Evolutionary conservation across 257 asterid genomes (phyloP).

Genomic region (Gentiana dahurica): DNA sequence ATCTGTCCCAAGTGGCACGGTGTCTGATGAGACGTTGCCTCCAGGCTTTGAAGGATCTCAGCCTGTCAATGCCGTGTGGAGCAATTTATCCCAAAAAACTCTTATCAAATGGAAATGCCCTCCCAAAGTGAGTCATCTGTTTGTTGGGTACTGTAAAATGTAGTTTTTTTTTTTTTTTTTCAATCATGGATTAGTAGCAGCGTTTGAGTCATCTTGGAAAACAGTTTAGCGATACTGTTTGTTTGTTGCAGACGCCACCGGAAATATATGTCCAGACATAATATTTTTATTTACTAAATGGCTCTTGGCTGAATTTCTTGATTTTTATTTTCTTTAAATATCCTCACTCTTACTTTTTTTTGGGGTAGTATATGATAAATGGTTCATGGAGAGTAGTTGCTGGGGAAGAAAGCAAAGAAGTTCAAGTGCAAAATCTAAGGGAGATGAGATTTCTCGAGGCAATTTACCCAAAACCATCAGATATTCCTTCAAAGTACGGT

Average conservation of each 20-base stretch:
- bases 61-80: conserved; percentile 40
- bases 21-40: conserved; percentile 66
- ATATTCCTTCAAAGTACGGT: conserved; percentile 76
- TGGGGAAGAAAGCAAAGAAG: conserved; percentile 82
- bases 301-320: too few relatives aligned
- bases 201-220: too few relatives aligned
- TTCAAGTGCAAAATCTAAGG: conserved; percentile 48
- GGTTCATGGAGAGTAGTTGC: conserved; percentile 57
- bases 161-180: neutral
- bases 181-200: too few relatives aligned
- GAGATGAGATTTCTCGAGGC: conserved; percentile 86
- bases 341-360: neutral
- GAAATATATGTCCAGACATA: too few relatives aligned
- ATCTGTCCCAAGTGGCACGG: conserved; percentile 28
- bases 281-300: too few relatives aligned
- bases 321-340: too few relatives aligned
- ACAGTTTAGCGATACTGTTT: too few relatives aligned
- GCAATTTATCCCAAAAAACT: conserved; percentile 57
- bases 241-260: too few relatives aligned
- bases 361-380: conserved; percentile 44
- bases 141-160: neutral
- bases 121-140: conserved; percentile 41
- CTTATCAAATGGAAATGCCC: conserved; percentile 66
- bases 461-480: conserved; percentile 81
- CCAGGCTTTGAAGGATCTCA: conserved; percentile 78